These are phyloP conservation scores for Daldinia vernicosa DNA, from an alignment of 495 filamentous ascomycete genomes.

Conservation along the genomic window DNA sequence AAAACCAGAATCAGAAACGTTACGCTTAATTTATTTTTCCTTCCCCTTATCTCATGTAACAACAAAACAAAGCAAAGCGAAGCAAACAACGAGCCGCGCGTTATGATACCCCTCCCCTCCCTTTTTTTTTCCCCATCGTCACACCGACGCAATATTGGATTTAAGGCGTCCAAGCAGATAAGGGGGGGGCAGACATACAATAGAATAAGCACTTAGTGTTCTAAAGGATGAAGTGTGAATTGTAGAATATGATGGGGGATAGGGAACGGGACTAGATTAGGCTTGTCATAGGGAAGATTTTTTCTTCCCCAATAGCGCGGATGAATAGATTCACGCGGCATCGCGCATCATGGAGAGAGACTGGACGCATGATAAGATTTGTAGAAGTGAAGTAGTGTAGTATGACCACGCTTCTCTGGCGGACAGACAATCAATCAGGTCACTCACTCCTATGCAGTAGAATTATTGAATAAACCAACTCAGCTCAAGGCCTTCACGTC, in stretches of 20 bases:
- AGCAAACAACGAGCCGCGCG: slow-evolving; percentile 1
- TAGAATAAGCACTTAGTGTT: neutral
- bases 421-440: no score
- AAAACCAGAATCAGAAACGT: slow-evolving; percentile 10
- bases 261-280: neutral
- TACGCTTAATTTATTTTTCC: neutral
- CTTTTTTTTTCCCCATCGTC: neutral
- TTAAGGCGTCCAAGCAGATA: slow-evolving; percentile 7
- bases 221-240: neutral
- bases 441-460: no score
- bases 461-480: no score
- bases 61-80: slow-evolving; percentile 16
- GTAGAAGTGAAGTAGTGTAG: no score
- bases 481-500: no score
- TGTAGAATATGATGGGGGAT: neutral
- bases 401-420: no score
- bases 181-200: neutral
- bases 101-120: slow-evolving; percentile 13
- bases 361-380: no score
- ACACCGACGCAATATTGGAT: slow-evolving; percentile 1
- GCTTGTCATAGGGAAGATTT: neutral
- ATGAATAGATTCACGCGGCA: no score
- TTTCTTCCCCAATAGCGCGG: no score
- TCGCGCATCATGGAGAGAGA: no score
- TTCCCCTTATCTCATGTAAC: slow-evolving; percentile 7